phyloP scores from a whole-genome alignment of 1,139 yeast genomes.

The Saccharomyces hybrid region DNA sequence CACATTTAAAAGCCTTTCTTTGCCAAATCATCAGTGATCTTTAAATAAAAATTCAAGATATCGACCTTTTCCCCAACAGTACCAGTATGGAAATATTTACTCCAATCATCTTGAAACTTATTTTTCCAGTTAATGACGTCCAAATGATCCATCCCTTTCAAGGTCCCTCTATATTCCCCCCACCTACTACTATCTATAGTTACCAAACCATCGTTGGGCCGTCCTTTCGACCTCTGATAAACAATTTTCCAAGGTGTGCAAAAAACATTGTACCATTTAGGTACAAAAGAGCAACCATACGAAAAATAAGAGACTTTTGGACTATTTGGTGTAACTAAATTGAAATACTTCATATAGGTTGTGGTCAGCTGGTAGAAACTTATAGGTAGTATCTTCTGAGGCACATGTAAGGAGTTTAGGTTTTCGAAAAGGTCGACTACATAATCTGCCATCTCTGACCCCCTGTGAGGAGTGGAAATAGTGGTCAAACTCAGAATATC shows the following conservation, averaged over 20 bases:
- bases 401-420: conserved; percentile 10
- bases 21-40: conserved; percentile 63
- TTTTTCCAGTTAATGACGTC: conserved; percentile 82
- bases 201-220: conserved; percentile 79
- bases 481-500: conserved; percentile 70
- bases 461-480: conserved; percentile 80
- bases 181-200: conserved; percentile 71
- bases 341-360: conserved; percentile 44
- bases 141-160: conserved; percentile 73
- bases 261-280: conserved; percentile 56
- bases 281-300: conserved; percentile 68
- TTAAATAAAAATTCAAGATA: conserved; percentile 67
- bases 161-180: conserved; percentile 77
- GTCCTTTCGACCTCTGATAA: conserved; percentile 34
- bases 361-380: conserved; percentile 59
- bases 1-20: conserved; percentile 46
- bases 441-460: conserved; percentile 77
- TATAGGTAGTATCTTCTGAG: conserved; percentile 32
- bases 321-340: conserved; percentile 43
- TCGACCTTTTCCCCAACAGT: conserved; percentile 34
- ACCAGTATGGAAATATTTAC: conserved; percentile 13
- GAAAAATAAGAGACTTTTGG: conserved; percentile 67
- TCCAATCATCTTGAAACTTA: conserved; percentile 35
- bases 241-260: conserved; percentile 57
- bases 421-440: conserved; percentile 36